Conservation (phyloP, 257 asterid genomes). For the Lavandula angustifolia region DNA sequence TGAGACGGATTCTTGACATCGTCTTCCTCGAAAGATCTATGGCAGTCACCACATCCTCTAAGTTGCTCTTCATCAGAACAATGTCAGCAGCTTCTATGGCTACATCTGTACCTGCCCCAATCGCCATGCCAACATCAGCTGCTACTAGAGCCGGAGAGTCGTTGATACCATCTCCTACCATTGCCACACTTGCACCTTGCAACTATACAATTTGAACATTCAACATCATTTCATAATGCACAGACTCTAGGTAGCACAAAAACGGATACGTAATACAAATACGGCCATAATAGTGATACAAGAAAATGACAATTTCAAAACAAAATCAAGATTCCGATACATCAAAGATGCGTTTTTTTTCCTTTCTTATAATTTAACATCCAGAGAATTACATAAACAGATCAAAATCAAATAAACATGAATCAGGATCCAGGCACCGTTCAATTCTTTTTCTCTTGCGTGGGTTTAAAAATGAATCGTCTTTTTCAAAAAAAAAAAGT, state of each 20-base stretch:
- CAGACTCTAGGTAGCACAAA: background rate
- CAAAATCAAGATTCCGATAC: too few relatives aligned
- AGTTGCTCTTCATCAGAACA: conserved; percentile 81
- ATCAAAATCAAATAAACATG: too few relatives aligned
- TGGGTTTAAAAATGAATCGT: too few relatives aligned
- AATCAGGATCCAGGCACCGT: too few relatives aligned
- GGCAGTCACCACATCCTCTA: conserved; percentile 86
- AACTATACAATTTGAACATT: conserved; percentile 44
- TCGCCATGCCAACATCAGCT: conserved; percentile 96
- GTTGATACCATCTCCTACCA: conserved; percentile 95
- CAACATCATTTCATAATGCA: conserved; percentile 19
- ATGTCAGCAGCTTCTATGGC: conserved; percentile 97
- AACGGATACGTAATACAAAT: background rate
- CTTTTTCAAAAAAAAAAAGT: too few relatives aligned
- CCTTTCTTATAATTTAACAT: too few relatives aligned
- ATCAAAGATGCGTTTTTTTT: too few relatives aligned
- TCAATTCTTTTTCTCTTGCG: too few relatives aligned
- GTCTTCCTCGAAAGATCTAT: conserved; percentile 88
- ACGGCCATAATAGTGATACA: background rate
- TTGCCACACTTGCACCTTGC: conserved; percentile 75
- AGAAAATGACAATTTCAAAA: too few relatives aligned
- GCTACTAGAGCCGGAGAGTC: conserved; percentile 92
- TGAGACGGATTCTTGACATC: conserved; percentile 71
- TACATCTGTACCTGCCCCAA: conserved; percentile 93
- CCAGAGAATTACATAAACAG: too few relatives aligned